Evolutionary conservation across 257 asterid species (phyloP).

Genomic region (Lavandula angustifolia): DNA sequence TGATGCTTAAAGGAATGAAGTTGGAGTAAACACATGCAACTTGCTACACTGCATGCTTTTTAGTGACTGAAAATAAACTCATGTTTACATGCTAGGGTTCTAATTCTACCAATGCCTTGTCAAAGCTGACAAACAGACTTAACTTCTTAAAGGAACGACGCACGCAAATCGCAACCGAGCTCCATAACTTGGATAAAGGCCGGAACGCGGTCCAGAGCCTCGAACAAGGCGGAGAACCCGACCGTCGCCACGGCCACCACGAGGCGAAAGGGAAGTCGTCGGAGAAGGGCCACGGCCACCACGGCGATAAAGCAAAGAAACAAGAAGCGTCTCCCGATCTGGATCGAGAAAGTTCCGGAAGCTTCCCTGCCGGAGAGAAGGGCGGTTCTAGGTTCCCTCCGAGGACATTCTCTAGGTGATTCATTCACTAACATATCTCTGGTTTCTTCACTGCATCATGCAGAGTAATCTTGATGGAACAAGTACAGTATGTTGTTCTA

Average conservation of each 20-base stretch:
- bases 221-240: constrained; percentile 45
- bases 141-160: constrained; percentile 92
- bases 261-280: constrained; percentile 46
- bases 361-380: constrained; percentile 56
- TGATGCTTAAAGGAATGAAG: not conserved
- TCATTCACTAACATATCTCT: constrained; percentile 9
- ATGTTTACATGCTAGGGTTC: constrained; percentile 58
- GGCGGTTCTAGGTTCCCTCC: constrained; percentile 49
- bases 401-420: constrained; percentile 67
- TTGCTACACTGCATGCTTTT: constrained; percentile 8
- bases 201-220: constrained; percentile 39
- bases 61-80: constrained; percentile 24
- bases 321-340: constrained; percentile 45
- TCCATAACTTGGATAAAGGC: constrained; percentile 59
- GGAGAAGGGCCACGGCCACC: constrained; percentile 34
- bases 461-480: constrained; percentile 10
- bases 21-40: not conserved
- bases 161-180: constrained; percentile 67
- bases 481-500: not conserved
- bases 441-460: not conserved
- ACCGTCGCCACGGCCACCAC: constrained; percentile 36
- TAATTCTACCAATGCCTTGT: constrained; percentile 67
- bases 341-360: constrained; percentile 65
- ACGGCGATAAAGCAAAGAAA: constrained; percentile 42
- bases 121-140: constrained; percentile 87